Conservation (phyloP, 495 filamentous ascomycete genomes). For the Parathielavia hyrcaniae region DNA sequence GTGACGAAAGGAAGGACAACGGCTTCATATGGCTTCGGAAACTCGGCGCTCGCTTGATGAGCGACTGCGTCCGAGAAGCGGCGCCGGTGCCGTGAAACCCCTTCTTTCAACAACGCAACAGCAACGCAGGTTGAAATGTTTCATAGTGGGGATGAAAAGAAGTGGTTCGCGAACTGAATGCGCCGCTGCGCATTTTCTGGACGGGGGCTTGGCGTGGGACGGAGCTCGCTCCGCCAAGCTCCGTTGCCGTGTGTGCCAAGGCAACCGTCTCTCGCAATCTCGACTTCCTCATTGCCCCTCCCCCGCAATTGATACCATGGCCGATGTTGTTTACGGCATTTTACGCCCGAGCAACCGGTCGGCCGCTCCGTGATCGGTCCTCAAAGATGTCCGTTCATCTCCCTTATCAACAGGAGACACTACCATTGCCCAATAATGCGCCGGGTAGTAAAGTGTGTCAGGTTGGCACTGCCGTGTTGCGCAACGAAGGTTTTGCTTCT, state of each 20-base stretch:
- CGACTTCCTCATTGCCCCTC: conserved; percentile 1
- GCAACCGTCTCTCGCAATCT: neutral
- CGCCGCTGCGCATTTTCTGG: conserved; percentile 20
- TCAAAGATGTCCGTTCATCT: neutral
- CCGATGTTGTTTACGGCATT: neutral
- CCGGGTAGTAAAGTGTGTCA: neutral
- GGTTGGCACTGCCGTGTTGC: neutral
- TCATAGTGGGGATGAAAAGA: neutral
- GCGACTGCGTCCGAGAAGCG: neutral
- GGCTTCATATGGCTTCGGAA: neutral
- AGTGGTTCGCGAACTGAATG: conserved; percentile 19
- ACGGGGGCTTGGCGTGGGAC: neutral
- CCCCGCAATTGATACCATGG: conserved; percentile 5
- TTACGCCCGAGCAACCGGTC: conserved; percentile 6
- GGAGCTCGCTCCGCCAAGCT: neutral
- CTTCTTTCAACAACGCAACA: neutral
- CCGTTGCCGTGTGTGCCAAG: conserved; percentile 7
- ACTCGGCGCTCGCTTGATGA: neutral
- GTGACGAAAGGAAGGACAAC: conserved; percentile 6
- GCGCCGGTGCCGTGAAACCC: neutral
- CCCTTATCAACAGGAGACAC: conserved; percentile 2
- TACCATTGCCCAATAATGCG: conserved; percentile 11
- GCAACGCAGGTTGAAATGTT: neutral
- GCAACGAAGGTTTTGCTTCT: neutral
- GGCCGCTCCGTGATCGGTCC: neutral